These are phyloP conservation scores for Deinandra increscens DNA, from an alignment of 129 eudicot species.

Conservation along the genomic window DNA sequence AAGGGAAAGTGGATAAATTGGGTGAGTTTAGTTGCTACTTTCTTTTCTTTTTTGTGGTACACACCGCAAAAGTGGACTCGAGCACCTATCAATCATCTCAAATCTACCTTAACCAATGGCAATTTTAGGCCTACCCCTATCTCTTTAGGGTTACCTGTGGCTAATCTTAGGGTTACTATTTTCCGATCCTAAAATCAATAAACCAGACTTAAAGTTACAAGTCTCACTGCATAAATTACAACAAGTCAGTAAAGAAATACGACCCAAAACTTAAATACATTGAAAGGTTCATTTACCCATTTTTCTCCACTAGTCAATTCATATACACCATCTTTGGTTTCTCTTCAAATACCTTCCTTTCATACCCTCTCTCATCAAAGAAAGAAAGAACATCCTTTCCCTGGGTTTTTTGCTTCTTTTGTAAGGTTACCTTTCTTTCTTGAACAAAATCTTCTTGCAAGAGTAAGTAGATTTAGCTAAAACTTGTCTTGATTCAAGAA, in stretches of 20 bases:
- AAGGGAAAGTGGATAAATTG: conserved; percentile 32
- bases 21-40: conserved; percentile 34
- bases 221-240: conserved; percentile 29
- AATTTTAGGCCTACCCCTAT: conserved; percentile 37
- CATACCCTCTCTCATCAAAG: conserved; percentile 18
- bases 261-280: conserved; percentile 14
- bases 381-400: conserved; percentile 35
- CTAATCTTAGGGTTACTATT: conserved; percentile 31
- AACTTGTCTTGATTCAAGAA: conserved; percentile 29
- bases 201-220: conserved; percentile 8
- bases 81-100: conserved; percentile 46
- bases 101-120: conserved; percentile 34
- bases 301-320: conserved; percentile 20
- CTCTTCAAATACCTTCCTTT: conserved; percentile 8
- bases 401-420: conserved; percentile 35
- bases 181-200: conserved; percentile 24
- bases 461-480: conserved; percentile 25
- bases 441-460: conserved; percentile 29
- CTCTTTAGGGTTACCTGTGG: conserved; percentile 32
- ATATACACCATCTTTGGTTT: conserved; percentile 21
- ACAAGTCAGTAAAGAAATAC: conserved; percentile 11
- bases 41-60: conserved; percentile 36
- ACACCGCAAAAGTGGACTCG: conserved; percentile 32
- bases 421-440: conserved; percentile 33
- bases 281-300: conserved; percentile 8